Percentiles rank a stretch among this genome's conserved stretches.
phyloP scores from a whole-genome alignment of 139 green algal genomes.

The Chlamydomonas sp. region DNA sequence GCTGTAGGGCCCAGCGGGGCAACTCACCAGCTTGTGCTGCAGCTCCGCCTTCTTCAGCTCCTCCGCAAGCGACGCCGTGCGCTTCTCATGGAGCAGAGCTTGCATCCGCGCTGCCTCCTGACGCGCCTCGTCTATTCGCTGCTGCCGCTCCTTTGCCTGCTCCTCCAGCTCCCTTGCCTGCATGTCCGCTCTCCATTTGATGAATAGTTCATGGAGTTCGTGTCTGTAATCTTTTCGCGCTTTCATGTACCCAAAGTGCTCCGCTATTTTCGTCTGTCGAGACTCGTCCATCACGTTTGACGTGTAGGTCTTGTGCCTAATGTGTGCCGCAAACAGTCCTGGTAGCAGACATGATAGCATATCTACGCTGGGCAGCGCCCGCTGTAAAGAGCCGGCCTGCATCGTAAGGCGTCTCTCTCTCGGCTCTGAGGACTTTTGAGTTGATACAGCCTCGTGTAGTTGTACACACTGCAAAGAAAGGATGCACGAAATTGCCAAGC shows the following conservation, averaged over 20 bases:
- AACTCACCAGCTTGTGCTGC: conserved; percentile 36
- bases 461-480: too few relatives aligned
- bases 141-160: neutral
- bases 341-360: conserved; percentile 15
- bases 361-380: neutral
- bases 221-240: conserved; percentile 5
- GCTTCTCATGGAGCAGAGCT: conserved; percentile 16
- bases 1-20: neutral
- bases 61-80: neutral
- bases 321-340: neutral
- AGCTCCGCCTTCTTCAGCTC: conserved; percentile 30
- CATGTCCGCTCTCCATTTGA: conserved; percentile 21
- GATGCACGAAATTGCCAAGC: too few relatives aligned
- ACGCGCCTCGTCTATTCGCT: neutral
- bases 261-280: conserved; percentile 25
- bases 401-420: neutral
- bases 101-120: neutral
- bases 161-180: conserved; percentile 9
- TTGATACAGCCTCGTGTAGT: too few relatives aligned
- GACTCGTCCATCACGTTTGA: conserved; percentile 53
- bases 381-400: neutral
- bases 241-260: conserved; percentile 26
- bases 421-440: too few relatives aligned
- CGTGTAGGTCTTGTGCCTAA: conserved; percentile 25
- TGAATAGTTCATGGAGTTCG: neutral